Percentiles rank a stretch among this genome's conserved stretches.
Evolutionary conservation across 495 filamentous ascomycete species (phyloP).

Genomic region (Neurospora cerealis): DNA sequence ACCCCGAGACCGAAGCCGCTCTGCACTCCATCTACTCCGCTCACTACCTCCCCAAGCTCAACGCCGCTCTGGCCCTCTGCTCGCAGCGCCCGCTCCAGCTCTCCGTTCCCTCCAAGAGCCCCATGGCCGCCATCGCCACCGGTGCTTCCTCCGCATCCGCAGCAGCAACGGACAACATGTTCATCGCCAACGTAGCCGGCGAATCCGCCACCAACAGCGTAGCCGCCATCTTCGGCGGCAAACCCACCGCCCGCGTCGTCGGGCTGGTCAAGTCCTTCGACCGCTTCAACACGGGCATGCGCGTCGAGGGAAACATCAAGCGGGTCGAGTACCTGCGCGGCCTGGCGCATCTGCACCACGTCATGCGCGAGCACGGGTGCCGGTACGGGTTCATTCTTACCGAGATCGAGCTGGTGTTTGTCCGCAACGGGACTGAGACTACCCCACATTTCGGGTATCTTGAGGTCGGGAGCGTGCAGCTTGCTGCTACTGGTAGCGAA

Average conservation of each 20-base stretch:
- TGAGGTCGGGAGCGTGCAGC: conserved; percentile 58
- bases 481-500: conserved; percentile 25
- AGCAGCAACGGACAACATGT: conserved; percentile 60
- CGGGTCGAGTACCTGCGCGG: conserved; percentile 79
- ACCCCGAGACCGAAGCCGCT: conserved; percentile 64
- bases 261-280: conserved; percentile 84
- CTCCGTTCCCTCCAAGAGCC: conserved; percentile 43
- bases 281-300: conserved; percentile 90
- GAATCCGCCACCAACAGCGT: conserved; percentile 29
- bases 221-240: conserved; percentile 54
- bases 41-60: conserved; percentile 68
- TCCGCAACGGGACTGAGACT: conserved; percentile 63
- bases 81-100: conserved; percentile 51
- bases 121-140: conserved; percentile 39
- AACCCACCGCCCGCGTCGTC: conserved; percentile 69
- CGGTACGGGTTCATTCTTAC: conserved; percentile 93
- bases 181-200: conserved; percentile 52
- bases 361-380: conserved; percentile 86
- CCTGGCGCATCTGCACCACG: conserved; percentile 71
- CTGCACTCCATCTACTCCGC: conserved; percentile 59
- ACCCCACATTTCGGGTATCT: conserved; percentile 78
- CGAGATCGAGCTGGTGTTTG: conserved; percentile 86
- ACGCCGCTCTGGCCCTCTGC: conserved; percentile 62
- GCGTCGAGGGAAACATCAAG: conserved; percentile 65
- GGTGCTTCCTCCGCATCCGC: conserved; percentile 36